Percentiles rank a stretch among this genome's conserved stretches.
Conservation (phyloP, 805 yeast genomes). For the Ogataea corticis region DNA sequence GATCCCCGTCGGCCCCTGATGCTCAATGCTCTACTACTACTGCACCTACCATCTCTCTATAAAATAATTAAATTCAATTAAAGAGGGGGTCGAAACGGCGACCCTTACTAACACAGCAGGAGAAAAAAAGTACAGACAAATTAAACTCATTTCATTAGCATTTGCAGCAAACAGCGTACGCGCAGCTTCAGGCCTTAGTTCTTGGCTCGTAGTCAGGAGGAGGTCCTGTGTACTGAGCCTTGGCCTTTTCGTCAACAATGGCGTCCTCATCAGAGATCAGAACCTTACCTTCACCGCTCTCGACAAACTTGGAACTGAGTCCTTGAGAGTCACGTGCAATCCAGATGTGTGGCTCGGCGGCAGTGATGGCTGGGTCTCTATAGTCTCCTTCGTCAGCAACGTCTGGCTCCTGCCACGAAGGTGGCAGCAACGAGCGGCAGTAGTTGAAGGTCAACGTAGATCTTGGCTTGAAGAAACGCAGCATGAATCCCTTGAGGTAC, state of each 20-base stretch:
- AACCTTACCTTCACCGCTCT: conserved; percentile 54
- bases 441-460: conserved; percentile 40
- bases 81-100: conserved; percentile 1
- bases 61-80: background rate
- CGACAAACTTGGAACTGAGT: conserved; percentile 58
- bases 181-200: conserved; percentile 20
- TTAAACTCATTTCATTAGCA: conserved; percentile 19
- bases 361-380: conserved; percentile 57
- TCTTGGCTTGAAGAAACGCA: conserved; percentile 47
- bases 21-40: no score
- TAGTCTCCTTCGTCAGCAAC: conserved; percentile 30
- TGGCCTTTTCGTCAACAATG: conserved; percentile 56
- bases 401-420: conserved; percentile 23
- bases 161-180: background rate
- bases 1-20: no score
- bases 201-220: conserved; percentile 71
- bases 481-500: conserved; percentile 11
- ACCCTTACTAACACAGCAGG: conserved; percentile 3
- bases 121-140: conserved; percentile 25
- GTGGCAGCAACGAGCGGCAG: conserved; percentile 44
- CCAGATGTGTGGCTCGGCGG: conserved; percentile 66
- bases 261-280: conserved; percentile 61
- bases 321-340: conserved; percentile 69
- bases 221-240: conserved; percentile 52
- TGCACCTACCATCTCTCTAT: no score